Conservation (phyloP, 2,329 filamentous ascomycete species). For the Botrytis pseudocinerea region DNA sequence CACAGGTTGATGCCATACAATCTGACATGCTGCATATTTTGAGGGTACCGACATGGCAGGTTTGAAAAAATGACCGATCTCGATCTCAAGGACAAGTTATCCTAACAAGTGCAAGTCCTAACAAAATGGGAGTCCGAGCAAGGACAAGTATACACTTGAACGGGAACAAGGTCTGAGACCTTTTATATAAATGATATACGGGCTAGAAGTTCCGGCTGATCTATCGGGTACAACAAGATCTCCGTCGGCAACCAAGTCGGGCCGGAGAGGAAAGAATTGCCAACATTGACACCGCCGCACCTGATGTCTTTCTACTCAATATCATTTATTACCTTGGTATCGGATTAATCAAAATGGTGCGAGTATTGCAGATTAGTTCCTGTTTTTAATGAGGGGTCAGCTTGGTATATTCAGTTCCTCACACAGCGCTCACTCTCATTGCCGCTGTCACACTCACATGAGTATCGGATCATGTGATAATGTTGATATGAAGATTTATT, state of each 20-base stretch:
- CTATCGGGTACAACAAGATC: slow-evolving; percentile 11
- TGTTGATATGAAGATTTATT: not conserved
- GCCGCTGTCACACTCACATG: not conserved
- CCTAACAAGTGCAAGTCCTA: not conserved
- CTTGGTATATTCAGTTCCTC: not conserved
- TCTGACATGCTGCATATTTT: slow-evolving; percentile 6
- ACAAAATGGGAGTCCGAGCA: not conserved
- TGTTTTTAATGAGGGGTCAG: not conserved
- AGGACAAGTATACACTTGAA: not conserved
- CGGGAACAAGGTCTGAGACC: not conserved
- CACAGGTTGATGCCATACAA: not conserved
- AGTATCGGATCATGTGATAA: not conserved
- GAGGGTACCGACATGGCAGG: slow-evolving; percentile 14
- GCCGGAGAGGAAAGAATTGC: not conserved
- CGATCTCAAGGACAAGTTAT: slow-evolving; percentile 1
- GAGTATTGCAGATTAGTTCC: not conserved
- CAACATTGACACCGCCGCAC: not conserved
- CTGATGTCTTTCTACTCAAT: not conserved
- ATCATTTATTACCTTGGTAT: not conserved
- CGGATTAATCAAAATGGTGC: not conserved
- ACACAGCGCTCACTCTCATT: not conserved
- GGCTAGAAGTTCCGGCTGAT: slow-evolving; percentile 5
- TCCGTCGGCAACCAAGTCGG: slow-evolving; percentile 14
- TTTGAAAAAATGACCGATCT: slow-evolving; percentile 19
- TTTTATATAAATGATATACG: not conserved